These are phyloP conservation scores for Sporothrix variecibatus DNA, from an alignment of 2,329 filamentous ascomycete species.

Conservation along the genomic window DNA sequence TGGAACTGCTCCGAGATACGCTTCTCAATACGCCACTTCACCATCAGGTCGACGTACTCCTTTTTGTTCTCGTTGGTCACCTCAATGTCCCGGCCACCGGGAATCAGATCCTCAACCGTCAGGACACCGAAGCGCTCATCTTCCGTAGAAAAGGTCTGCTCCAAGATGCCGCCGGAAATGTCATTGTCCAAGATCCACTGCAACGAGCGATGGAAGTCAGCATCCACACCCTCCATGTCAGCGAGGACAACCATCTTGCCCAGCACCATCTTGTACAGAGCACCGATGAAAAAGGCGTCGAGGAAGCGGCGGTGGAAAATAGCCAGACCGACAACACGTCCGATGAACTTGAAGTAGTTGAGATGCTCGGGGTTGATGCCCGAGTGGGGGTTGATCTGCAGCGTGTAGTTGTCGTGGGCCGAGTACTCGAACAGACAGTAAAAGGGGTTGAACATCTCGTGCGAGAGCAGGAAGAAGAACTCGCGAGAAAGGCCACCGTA, in stretches of 20 bases:
- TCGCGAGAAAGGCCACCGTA: conserved; percentile 97
- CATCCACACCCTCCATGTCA: conserved; percentile 99
- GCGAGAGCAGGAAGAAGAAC: conserved; percentile 98
- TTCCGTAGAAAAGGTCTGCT: conserved; percentile 95
- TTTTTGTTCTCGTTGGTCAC: conserved; percentile 99
- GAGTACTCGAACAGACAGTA: conserved; percentile 99
- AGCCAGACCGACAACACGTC: conserved; percentile 90
- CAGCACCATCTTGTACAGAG: conserved; percentile 99
- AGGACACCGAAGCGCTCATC: conserved; percentile 96
- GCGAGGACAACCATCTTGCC: conserved; percentile 87
- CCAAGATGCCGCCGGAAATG: conserved; percentile 85
- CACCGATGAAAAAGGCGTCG: conserved; percentile 98
- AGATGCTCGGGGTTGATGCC: conserved; percentile 99
- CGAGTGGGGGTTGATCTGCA: conserved; percentile 99
- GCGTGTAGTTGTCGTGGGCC: conserved; percentile 98
- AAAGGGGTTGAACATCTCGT: conserved; percentile 99
- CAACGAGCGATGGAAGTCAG: conserved; percentile 93
- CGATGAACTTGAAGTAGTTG: conserved; percentile 99
- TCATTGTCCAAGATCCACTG: conserved; percentile 99
- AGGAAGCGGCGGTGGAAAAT: conserved; percentile 98
- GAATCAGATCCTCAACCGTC: conserved; percentile 90
- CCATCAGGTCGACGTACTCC: conserved; percentile 97
- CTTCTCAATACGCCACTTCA: conserved; percentile 99
- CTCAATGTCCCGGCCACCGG: conserved; percentile 84
- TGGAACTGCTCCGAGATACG: conserved; percentile 98